Percentiles rank a stretch among this genome's conserved stretches.
These are phyloP conservation scores for Apiospora saccharicola DNA, from an alignment of 2,329 filamentous ascomycete genomes.

Conservation along the genomic window DNA sequence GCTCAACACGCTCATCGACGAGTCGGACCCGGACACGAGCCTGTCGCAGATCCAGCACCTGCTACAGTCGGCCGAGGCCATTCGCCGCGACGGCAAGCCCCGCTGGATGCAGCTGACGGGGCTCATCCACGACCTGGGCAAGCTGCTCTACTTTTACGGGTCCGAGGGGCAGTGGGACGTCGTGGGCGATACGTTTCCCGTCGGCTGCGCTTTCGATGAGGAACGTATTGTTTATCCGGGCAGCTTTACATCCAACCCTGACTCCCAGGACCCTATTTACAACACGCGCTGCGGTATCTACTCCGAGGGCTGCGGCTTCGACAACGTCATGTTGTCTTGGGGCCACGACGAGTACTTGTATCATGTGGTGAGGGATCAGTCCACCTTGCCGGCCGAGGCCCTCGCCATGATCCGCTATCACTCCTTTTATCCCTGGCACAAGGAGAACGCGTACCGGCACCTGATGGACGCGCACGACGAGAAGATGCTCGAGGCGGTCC, in stretches of 20 bases:
- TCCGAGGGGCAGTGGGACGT: constrained; percentile 94
- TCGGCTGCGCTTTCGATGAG: constrained; percentile 77
- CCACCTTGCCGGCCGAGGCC: constrained; percentile 78
- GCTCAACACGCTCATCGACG: constrained; percentile 88
- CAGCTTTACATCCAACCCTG: constrained; percentile 80
- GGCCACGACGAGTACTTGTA: constrained; percentile 91
- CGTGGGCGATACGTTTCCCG: constrained; percentile 85
- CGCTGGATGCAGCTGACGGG: constrained; percentile 84
- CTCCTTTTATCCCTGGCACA: constrained; percentile 93
- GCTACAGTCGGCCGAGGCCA: constrained; percentile 87
- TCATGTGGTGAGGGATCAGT: constrained; percentile 85
- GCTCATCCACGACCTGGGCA: constrained; percentile 81
- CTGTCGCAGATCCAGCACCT: constrained; percentile 91
- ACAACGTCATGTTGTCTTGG: constrained; percentile 91
- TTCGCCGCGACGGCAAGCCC: constrained; percentile 83
- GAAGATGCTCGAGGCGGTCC: constrained; percentile 80
- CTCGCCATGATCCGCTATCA: constrained; percentile 95
- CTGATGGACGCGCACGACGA: constrained; percentile 86
- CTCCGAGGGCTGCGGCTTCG: constrained; percentile 77
- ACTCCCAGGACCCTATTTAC: constrained; percentile 75
- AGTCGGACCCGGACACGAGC: constrained; percentile 88
- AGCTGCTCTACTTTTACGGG: constrained; percentile 81
- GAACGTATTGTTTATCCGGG: constrained; percentile 80
- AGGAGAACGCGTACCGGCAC: constrained; percentile 78
- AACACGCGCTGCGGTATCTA: constrained; percentile 83